Evolutionary conservation across 2,329 filamentous ascomycete genomes (phyloP).

Genomic region (Simplicillium aogashimaense): DNA sequence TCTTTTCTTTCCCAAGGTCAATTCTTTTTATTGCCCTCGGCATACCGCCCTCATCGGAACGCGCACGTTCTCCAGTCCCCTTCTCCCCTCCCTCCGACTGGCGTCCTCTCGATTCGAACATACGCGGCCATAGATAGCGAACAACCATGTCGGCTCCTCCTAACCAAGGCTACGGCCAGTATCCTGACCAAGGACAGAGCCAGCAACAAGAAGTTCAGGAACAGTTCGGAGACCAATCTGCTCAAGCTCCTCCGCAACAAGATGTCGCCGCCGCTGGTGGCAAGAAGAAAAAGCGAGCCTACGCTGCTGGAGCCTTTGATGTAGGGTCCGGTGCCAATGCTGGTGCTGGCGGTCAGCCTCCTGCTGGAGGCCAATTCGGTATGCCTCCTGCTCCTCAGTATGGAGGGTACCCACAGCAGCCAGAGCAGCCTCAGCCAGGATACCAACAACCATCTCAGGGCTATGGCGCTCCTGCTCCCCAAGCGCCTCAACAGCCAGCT

Average conservation of each 20-base stretch:
- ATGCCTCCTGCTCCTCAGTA: constrained; percentile 38
- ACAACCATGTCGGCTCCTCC: constrained; percentile 47
- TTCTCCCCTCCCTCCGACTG: constrained; percentile 12
- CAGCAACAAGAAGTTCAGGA: constrained; percentile 29
- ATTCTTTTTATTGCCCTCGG: not conserved
- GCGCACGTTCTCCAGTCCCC: constrained; percentile 10
- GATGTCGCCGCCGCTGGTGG: constrained; percentile 29
- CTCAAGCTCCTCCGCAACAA: constrained; percentile 13
- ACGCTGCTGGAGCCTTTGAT: constrained; percentile 90
- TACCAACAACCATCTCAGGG: constrained; percentile 34
- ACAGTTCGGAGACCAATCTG: constrained; percentile 24
- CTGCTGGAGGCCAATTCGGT: constrained; percentile 34
- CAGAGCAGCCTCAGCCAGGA: constrained; percentile 18
- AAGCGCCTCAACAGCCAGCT: constrained; percentile 27
- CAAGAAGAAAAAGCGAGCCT: constrained; percentile 87
- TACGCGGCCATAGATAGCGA: constrained; percentile 1
- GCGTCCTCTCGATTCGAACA: not conserved
- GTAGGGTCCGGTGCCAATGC: constrained; percentile 84
- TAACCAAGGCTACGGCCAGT: constrained; percentile 43
- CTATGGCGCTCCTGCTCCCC: constrained; percentile 34
- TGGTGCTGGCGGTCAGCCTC: constrained; percentile 35
- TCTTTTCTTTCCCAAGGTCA: not conserved
- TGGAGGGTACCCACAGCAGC: constrained; percentile 45
- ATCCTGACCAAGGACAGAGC: constrained; percentile 29
- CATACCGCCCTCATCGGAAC: too few relatives aligned